Percentiles rank a stretch among this genome's conserved stretches.
Evolutionary conservation across 2,329 filamentous ascomycete genomes (phyloP).

Genomic region (Tolypocladium pustulatum): DNA sequence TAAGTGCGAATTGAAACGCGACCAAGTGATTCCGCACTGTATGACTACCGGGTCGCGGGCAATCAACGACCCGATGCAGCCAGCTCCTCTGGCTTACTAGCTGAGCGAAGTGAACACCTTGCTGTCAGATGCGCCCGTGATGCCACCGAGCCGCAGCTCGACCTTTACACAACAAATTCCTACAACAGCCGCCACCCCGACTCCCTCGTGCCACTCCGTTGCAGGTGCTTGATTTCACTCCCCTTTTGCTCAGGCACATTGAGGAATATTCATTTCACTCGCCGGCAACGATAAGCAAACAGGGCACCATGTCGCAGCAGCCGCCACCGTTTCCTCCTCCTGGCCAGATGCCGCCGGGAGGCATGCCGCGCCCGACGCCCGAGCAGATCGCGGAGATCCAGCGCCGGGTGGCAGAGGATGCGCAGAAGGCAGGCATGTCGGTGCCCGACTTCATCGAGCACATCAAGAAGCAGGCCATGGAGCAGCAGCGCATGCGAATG

Average conservation of each 20-base stretch:
- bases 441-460: slow-evolving; percentile 74
- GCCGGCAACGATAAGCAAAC: background rate
- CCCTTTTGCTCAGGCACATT: background rate
- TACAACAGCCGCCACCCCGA: background rate
- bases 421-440: slow-evolving; percentile 72
- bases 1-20: background rate
- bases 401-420: slow-evolving; percentile 70
- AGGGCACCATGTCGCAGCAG: slow-evolving; percentile 16
- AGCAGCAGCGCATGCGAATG: slow-evolving; percentile 37
- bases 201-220: background rate
- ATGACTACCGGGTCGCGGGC: slow-evolving; percentile 9
- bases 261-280: background rate
- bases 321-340: slow-evolving; percentile 14
- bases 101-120: slow-evolving; percentile 25
- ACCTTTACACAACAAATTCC: background rate
- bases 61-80: slow-evolving; percentile 17
- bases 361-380: slow-evolving; percentile 51
- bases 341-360: slow-evolving; percentile 15
- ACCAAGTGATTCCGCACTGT: background rate
- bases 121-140: slow-evolving; percentile 16
- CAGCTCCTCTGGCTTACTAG: background rate
- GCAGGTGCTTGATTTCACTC: background rate
- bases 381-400: slow-evolving; percentile 83
- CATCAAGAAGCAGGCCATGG: slow-evolving; percentile 45
- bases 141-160: slow-evolving; percentile 3